Evolutionary conservation across 306 rosid genomes (phyloP), one percentile per base, ranked within the genome.

Genomic region (Dryas alaskensis): DNA sequence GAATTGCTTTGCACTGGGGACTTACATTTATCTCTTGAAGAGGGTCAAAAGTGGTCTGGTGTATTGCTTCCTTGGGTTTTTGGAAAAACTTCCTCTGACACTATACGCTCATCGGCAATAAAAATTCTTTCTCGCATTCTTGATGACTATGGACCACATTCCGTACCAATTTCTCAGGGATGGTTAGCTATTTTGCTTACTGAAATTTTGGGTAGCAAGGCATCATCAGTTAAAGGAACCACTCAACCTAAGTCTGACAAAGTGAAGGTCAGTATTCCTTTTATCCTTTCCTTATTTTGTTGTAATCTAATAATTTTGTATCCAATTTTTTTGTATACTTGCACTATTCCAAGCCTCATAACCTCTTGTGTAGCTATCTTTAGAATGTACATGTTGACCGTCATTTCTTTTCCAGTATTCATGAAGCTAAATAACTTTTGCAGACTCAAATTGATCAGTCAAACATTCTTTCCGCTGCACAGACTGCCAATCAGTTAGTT

Each of bases 31-130:
- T 89, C 98, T 72, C 90, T 90, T 77, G 85, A 88, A 79, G 97
- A 91, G 82, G 83, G 96, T 81, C 94, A 89, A 82, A 94, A 84
- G 79, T 91, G 98, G 97, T 89, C 96, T 69, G 96, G 89, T 74
- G 84, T 92, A 81, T 84, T 94, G 74, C 85, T 94, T 78, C 86
- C 88, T 59, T 91, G 98, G 98, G 84, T 91, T 64, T 89, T 89
- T 70, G 88, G 92, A 75, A 86, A 87, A 79, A 65, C 76, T 69
- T 89, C 95, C 60, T 91, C 97, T 10, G 95, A 87, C 58, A 50
- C 86, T 48, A 64, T 91, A 72, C 84, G 79, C 66, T 79, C 81
- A 72, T 94, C 97, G 52, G 94, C 92, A 50, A 82, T 84, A 73
- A 91, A 84, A 82, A 89, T 94, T 72, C 94, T 94, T 50, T 84